These are phyloP conservation scores for Trichoderma sp. DNA, from an alignment of 2,329 filamentous ascomycete species.

Conservation along the genomic window DNA sequence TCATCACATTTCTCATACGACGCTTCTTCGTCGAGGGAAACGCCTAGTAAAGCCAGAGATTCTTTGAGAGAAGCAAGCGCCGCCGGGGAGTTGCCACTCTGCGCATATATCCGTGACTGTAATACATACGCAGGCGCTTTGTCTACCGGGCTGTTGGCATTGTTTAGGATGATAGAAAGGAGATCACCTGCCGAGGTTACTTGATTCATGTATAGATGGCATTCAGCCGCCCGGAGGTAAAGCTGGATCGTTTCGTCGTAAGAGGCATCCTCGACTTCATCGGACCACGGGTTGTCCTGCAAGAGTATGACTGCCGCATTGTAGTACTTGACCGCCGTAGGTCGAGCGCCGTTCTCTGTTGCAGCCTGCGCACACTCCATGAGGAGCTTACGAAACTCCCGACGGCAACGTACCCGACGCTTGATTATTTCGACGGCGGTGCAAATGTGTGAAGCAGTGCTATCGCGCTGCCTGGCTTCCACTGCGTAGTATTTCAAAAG, in stretches of 20 bases:
- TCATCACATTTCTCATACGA: constrained; percentile 76
- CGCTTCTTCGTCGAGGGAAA: constrained; percentile 65
- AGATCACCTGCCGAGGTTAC: constrained; percentile 66
- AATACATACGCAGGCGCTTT: constrained; percentile 84
- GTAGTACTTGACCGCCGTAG: constrained; percentile 82
- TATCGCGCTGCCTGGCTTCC: constrained; percentile 67
- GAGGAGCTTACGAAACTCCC: constrained; percentile 72
- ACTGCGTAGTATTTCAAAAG: constrained; percentile 70
- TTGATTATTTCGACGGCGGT: constrained; percentile 76
- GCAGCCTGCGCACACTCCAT: constrained; percentile 77
- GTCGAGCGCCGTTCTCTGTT: constrained; percentile 77
- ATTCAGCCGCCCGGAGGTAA: constrained; percentile 78
- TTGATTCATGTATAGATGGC: constrained; percentile 76
- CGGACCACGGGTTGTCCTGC: constrained; percentile 76
- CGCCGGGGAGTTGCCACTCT: constrained; percentile 68
- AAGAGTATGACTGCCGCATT: constrained; percentile 75
- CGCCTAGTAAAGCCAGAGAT: constrained; percentile 69
- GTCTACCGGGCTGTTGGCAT: constrained; percentile 72
- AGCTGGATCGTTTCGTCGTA: constrained; percentile 86
- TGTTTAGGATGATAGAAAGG: constrained; percentile 68
- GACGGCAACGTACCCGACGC: constrained; percentile 58
- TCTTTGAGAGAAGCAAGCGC: constrained; percentile 71
- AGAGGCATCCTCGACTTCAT: constrained; percentile 67
- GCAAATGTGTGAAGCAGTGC: constrained; percentile 79
- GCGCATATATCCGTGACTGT: constrained; percentile 75